Conservation (phyloP, 1,284 basidiomycete genomes). For the Paramarasmius palmivorus region DNA sequence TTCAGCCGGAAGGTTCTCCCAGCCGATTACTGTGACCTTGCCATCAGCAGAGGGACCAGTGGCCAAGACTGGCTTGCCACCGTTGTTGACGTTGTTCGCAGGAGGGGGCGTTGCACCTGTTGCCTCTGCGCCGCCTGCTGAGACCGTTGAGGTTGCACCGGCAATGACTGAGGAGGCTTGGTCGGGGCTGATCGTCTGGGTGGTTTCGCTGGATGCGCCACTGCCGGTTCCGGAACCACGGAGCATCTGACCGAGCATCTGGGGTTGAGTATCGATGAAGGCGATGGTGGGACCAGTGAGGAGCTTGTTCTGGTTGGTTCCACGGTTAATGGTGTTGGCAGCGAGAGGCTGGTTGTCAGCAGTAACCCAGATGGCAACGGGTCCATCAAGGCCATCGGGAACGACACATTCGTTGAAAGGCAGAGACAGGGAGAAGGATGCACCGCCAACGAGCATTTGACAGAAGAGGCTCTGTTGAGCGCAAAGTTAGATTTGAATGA, state of each 20-base stretch:
- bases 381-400: conserved; percentile 64
- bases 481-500: not conserved
- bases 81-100: conserved; percentile 16
- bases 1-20: conserved; percentile 23
- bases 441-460: conserved; percentile 74
- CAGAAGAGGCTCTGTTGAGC: conserved; percentile 57
- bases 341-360: conserved; percentile 60
- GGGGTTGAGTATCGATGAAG: conserved; percentile 62
- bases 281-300: conserved; percentile 73
- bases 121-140: conserved; percentile 20
- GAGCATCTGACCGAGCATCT: conserved; percentile 50
- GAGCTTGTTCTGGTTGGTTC: conserved; percentile 49
- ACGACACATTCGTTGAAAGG: conserved; percentile 63
- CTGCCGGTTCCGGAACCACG: conserved; percentile 24
- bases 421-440: conserved; percentile 55
- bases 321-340: conserved; percentile 65
- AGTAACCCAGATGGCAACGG: conserved; percentile 74
- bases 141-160: conserved; percentile 28
- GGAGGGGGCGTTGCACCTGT: conserved; percentile 19
- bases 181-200: conserved; percentile 46
- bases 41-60: conserved; percentile 43
- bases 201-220: conserved; percentile 25
- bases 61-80: conserved; percentile 36
- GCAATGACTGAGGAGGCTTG: conserved; percentile 46
- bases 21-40: conserved; percentile 39